phyloP scores from a whole-genome alignment of 805 yeast species.

The Citeromyces nyonsensis region DNA sequence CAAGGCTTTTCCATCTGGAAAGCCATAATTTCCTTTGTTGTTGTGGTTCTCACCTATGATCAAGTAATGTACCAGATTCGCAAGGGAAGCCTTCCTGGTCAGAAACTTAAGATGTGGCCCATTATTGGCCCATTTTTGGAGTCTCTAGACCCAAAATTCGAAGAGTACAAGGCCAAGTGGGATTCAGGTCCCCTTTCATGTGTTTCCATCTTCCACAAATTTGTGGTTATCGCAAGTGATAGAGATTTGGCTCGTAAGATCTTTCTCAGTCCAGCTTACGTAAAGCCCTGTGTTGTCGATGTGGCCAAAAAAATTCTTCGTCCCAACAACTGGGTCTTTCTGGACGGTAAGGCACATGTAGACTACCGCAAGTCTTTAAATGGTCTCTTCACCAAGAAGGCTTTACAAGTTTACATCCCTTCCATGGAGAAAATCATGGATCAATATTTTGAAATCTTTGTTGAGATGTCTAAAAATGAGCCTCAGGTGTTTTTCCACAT shows the following conservation, averaged over 20 bases:
- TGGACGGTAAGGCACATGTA: conserved; percentile 89
- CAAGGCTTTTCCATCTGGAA: conserved; percentile 34
- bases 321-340: conserved; percentile 94
- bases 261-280: conserved; percentile 71
- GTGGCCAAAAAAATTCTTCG: conserved; percentile 89
- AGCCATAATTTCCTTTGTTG: conserved; percentile 26
- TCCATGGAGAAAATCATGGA: conserved; percentile 78
- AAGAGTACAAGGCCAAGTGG: conserved; percentile 89
- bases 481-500: conserved; percentile 78
- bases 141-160: conserved; percentile 89
- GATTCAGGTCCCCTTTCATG: conserved; percentile 87
- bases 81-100: conserved; percentile 89
- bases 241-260: conserved; percentile 84
- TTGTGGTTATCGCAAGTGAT: conserved; percentile 83
- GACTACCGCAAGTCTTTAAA: conserved; percentile 88
- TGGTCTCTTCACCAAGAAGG: conserved; percentile 74
- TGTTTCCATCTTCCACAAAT: conserved; percentile 95
- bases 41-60: conserved; percentile 43
- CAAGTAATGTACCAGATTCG: conserved; percentile 64
- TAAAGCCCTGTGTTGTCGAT: conserved; percentile 96
- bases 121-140: conserved; percentile 93
- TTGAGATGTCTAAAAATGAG: conserved; percentile 35
- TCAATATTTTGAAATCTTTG: conserved; percentile 55
- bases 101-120: conserved; percentile 79
- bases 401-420: conserved; percentile 75